A percentile compares a stretch with the other conserved stretches of the same genome.
These are phyloP conservation scores for Leccinum longicurvipes DNA, from an alignment of 768 basidiomycete species.

Conservation along the genomic window DNA sequence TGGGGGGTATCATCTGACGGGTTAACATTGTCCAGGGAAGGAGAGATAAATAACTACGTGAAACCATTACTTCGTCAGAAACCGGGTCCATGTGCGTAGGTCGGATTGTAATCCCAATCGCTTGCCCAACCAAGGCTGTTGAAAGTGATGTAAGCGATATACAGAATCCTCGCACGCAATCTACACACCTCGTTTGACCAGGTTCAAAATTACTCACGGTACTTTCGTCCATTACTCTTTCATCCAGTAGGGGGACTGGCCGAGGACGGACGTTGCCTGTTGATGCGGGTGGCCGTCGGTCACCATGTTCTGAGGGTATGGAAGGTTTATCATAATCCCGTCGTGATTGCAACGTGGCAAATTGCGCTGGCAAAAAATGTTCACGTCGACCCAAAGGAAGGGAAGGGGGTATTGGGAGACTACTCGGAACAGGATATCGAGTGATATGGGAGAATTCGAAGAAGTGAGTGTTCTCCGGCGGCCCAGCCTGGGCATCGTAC, in stretches of 20 bases:
- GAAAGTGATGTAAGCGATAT: not conserved
- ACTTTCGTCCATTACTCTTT: not conserved
- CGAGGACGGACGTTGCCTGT: slow-evolving; percentile 10
- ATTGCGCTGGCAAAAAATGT: slow-evolving; percentile 1
- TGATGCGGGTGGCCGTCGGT: slow-evolving; percentile 5
- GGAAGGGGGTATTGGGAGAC: slow-evolving; percentile 13
- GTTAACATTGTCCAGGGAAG: slow-evolving; percentile 15
- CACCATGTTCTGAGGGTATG: slow-evolving; percentile 4
- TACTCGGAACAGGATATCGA: slow-evolving; percentile 24
- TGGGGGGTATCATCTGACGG: not conserved
- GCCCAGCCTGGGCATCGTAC: slow-evolving; percentile 10
- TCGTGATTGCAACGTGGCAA: slow-evolving; percentile 9
- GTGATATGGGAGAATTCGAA: slow-evolving; percentile 29
- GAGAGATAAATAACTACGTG: slow-evolving; percentile 5
- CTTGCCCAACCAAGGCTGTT: slow-evolving; percentile 14
- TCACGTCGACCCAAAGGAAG: slow-evolving; percentile 1
- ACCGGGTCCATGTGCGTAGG: slow-evolving; percentile 8
- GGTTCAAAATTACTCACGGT: not conserved
- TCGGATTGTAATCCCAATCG: slow-evolving; percentile 18
- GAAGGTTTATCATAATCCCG: slow-evolving; percentile 10
- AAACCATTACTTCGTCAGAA: slow-evolving; percentile 1
- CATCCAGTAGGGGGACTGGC: slow-evolving; percentile 5
- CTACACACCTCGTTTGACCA: slow-evolving; percentile 13
- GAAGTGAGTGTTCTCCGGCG: slow-evolving; percentile 16
- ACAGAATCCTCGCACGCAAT: not conserved